Conservation (phyloP, 306 rosid genomes). For the Medicago arabica region DNA sequence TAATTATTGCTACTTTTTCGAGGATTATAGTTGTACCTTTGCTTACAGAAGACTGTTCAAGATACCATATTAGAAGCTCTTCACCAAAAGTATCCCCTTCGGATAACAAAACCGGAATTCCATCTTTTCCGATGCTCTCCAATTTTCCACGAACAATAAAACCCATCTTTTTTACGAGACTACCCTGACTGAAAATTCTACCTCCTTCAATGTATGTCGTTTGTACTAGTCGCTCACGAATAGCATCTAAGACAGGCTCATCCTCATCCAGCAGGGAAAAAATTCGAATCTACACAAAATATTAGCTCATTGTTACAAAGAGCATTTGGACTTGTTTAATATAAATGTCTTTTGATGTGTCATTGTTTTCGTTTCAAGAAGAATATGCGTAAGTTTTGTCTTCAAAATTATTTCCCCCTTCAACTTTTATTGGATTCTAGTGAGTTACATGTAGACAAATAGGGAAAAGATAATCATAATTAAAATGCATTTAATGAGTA, state of each 20-base stretch:
- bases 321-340: conserved; percentile 23
- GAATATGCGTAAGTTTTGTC: conserved; percentile 13
- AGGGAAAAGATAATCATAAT: background rate
- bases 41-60: conserved; percentile 73
- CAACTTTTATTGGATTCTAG: background rate
- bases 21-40: conserved; percentile 53
- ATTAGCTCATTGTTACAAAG: background rate
- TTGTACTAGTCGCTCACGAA: conserved; percentile 71
- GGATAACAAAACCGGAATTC: conserved; percentile 53
- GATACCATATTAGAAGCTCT: conserved; percentile 62
- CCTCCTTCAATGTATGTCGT: conserved; percentile 76
- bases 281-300: conserved; percentile 38
- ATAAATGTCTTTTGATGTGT: background rate
- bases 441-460: background rate
- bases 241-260: conserved; percentile 39
- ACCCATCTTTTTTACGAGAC: conserved; percentile 77
- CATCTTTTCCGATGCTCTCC: conserved; percentile 75
- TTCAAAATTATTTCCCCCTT: background rate
- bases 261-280: conserved; percentile 1
- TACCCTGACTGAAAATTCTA: conserved; percentile 55
- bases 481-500: background rate
- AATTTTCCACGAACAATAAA: conserved; percentile 82
- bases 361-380: conserved; percentile 26
- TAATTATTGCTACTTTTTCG: background rate
- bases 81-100: conserved; percentile 91